A percentile compares a stretch with the other conserved stretches of the same genome.
Evolutionary conservation across 2,329 filamentous ascomycete species (phyloP).

Genomic region (Botryotinia calthae): DNA sequence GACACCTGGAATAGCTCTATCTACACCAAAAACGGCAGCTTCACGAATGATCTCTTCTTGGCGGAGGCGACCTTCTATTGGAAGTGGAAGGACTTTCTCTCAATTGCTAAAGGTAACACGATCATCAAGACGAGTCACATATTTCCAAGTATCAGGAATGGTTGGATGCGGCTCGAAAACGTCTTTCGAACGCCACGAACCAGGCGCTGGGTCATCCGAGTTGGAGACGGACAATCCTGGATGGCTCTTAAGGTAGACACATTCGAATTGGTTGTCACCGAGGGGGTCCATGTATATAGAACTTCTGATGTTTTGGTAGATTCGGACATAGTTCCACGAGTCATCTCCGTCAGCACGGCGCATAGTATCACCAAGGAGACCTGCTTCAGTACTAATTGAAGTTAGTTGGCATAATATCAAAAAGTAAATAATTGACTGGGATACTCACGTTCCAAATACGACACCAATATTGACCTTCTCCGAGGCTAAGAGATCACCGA

Average conservation of each 20-base stretch:
- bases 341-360: conserved; percentile 49
- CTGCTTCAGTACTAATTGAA: conserved; percentile 51
- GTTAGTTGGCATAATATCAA: background rate
- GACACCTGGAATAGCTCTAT: conserved; percentile 51
- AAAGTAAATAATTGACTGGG: background rate
- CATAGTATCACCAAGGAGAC: conserved; percentile 58
- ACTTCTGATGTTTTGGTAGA: conserved; percentile 22
- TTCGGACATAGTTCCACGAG: conserved; percentile 58
- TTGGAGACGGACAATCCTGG: conserved; percentile 42
- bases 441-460: conserved; percentile 48
- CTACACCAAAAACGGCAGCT: conserved; percentile 56
- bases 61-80: conserved; percentile 53
- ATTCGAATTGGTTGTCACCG: conserved; percentile 36
- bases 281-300: conserved; percentile 32
- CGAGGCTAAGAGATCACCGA: conserved; percentile 52
- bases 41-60: conserved; percentile 53
- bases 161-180: conserved; percentile 45
- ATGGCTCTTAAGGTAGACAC: conserved; percentile 41
- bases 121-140: conserved; percentile 47
- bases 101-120: conserved; percentile 47
- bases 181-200: conserved; percentile 47
- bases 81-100: conserved; percentile 48
- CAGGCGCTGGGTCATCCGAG: conserved; percentile 44
- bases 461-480: conserved; percentile 53
- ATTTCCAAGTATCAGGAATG: conserved; percentile 46